phyloP scores from a whole-genome alignment of 306 rosid species.

The Quercus agrifolia region DNA sequence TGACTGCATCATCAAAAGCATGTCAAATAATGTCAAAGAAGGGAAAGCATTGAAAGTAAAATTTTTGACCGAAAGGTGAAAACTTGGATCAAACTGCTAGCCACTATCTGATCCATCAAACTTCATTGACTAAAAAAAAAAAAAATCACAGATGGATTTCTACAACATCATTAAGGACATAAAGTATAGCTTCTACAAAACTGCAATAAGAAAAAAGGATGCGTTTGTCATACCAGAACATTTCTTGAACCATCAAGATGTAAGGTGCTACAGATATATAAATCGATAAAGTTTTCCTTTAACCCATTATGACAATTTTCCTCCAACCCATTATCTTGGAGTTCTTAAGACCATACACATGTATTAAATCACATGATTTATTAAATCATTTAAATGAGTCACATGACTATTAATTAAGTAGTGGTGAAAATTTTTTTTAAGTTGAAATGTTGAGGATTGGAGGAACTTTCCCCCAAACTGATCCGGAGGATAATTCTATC shows the following conservation, averaged over 20 bases:
- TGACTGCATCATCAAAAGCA: conserved; percentile 35
- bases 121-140: background rate
- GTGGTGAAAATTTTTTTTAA: too few species aligned
- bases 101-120: background rate
- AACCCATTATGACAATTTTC: too few species aligned
- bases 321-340: too few species aligned
- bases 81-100: background rate
- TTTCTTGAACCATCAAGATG: background rate
- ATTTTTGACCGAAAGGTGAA: background rate
- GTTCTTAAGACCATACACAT: too few species aligned
- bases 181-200: background rate
- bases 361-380: too few species aligned
- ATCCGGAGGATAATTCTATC: too few species aligned
- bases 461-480: too few species aligned
- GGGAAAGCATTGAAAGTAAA: background rate
- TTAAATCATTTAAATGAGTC: too few species aligned
- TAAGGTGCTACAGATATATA: background rate
- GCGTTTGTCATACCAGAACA: background rate
- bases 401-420: too few species aligned
- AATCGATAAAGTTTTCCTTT: too few species aligned
- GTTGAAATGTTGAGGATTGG: too few species aligned
- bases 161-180: background rate
- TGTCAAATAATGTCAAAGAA: background rate
- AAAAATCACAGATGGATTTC: background rate
- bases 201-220: background rate